Evolutionary conservation across 2,329 filamentous ascomycete genomes (phyloP).

Genomic region (Drechslerella dactyloides): DNA sequence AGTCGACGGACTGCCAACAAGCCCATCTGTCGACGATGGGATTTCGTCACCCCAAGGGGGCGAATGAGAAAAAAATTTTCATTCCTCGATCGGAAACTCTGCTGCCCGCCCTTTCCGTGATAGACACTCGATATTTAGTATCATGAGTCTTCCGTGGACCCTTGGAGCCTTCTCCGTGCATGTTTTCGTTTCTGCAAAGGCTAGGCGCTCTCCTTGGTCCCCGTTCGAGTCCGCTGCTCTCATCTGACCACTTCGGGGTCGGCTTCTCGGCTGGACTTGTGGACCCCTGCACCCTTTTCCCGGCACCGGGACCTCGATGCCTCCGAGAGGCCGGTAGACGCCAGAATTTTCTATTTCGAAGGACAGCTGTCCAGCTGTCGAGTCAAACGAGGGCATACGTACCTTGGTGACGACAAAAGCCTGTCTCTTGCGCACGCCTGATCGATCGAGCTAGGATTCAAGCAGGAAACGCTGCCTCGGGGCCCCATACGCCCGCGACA

Average conservation of each 20-base stretch:
- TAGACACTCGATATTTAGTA: background rate
- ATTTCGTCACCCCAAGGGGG: conserved; percentile 5
- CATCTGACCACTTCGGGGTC: conserved; percentile 17
- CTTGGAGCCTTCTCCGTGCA: background rate
- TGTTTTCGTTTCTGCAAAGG: background rate
- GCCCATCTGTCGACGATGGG: background rate
- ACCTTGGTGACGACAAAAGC: background rate
- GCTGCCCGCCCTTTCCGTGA: background rate
- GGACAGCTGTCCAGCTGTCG: conserved; percentile 4
- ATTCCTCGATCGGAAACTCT: background rate
- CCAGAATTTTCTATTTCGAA: conserved; percentile 18
- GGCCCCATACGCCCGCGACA: conserved; percentile 11
- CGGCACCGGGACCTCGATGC: conserved; percentile 27
- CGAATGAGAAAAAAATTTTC: conserved; percentile 14
- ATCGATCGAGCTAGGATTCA: background rate
- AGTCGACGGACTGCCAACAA: conserved; percentile 1
- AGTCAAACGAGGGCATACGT: conserved; percentile 1
- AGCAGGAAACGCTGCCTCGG: conserved; percentile 19
- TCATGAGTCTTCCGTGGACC: background rate
- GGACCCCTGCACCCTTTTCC: conserved; percentile 19
- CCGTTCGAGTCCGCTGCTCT: conserved; percentile 10
- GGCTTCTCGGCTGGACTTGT: conserved; percentile 31
- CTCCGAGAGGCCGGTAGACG: conserved; percentile 22
- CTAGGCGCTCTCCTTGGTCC: background rate
- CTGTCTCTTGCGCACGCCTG: conserved; percentile 24